Percentiles rank a stretch among this genome's conserved stretches.
Conservation (phyloP, 139 green algal species). For the Tetradesmus lagerheimii region DNA sequence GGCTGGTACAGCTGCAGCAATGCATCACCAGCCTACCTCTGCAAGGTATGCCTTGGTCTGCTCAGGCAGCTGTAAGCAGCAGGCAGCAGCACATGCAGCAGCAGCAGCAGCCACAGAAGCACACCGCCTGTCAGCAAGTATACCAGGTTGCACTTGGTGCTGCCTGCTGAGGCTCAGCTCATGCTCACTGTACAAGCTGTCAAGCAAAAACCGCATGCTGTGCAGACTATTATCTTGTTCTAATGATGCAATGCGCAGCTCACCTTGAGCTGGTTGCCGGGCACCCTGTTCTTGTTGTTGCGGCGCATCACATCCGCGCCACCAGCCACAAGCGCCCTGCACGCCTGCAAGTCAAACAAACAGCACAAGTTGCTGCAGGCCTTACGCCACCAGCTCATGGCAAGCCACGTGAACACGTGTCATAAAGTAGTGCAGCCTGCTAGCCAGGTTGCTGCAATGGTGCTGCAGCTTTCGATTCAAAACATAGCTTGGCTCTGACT, state of each 20-base stretch:
- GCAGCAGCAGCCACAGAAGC: not conserved
- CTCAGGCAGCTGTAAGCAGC: slow-evolving; percentile 33
- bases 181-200: too few relatives aligned
- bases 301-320: slow-evolving; percentile 65
- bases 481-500: too few relatives aligned
- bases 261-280: slow-evolving; percentile 58
- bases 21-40: not conserved
- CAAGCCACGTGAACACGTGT: not conserved
- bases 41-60: slow-evolving; percentile 25
- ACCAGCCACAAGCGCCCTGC: slow-evolving; percentile 59
- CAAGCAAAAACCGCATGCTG: not conserved
- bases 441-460: not conserved
- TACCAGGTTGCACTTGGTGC: not conserved
- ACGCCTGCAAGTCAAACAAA: slow-evolving; percentile 55
- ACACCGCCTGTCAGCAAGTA: not conserved
- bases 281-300: slow-evolving; percentile 77
- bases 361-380: not conserved
- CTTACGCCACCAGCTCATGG: not conserved
- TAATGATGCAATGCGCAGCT: too few relatives aligned
- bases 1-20: not conserved
- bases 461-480: too few relatives aligned
- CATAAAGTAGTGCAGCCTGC: not conserved
- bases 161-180: too few relatives aligned
- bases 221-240: too few relatives aligned
- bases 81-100: not conserved